Conservation (phyloP, 192 early-diverging fungal species). For the Backusella tuberculispora region DNA sequence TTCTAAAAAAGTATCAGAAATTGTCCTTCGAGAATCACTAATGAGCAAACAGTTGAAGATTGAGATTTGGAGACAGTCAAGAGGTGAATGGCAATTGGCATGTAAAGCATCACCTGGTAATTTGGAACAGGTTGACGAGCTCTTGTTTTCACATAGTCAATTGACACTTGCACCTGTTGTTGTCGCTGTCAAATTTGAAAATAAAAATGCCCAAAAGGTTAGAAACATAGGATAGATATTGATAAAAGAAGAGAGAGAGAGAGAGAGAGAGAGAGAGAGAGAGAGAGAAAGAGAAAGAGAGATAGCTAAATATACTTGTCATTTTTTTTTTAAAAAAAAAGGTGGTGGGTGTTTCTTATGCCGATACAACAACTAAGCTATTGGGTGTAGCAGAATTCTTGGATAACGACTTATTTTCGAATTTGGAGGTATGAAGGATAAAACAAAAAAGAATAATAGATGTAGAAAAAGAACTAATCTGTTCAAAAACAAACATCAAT, state of each 20-base stretch:
- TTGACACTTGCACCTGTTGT: conserved; percentile 80
- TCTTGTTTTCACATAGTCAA: conserved; percentile 77
- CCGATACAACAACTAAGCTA: conserved; percentile 81
- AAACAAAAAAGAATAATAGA: background rate
- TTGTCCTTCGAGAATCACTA: conserved; percentile 80
- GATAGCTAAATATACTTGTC: background rate
- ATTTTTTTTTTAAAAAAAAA: conserved; percentile 25
- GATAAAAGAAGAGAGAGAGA: background rate
- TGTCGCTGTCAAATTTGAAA: conserved; percentile 68
- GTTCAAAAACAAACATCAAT: background rate
- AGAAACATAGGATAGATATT: no score
- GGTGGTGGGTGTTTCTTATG: conserved; percentile 86
- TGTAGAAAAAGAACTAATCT: background rate
- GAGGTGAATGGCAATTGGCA: conserved; percentile 53
- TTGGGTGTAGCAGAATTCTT: conserved; percentile 89
- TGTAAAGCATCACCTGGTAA: conserved; percentile 93
- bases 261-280: background rate
- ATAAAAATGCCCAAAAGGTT: conserved; percentile 68
- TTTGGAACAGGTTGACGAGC: conserved; percentile 87
- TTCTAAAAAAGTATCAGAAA: conserved; percentile 74
- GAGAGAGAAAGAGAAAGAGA: background rate
- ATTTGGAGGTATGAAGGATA: conserved; percentile 73
- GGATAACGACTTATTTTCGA: conserved; percentile 92
- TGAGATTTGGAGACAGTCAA: conserved; percentile 79
- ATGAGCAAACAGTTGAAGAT: conserved; percentile 74